Conservation (phyloP, 164 flowering plant genomes). For the Aristolochia contorta region DNA sequence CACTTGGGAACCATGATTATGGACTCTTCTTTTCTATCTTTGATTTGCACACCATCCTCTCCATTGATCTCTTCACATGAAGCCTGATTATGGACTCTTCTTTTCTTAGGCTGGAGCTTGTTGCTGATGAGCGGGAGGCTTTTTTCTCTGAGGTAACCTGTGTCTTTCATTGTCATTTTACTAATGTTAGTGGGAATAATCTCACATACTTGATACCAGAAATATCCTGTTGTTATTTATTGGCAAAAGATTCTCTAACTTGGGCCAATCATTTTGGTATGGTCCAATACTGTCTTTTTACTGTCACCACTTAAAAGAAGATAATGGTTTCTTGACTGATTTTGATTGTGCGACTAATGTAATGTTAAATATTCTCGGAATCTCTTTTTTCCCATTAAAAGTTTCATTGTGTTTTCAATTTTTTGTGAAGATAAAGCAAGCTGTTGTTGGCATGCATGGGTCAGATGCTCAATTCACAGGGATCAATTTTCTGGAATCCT, state of each 20-base stretch:
- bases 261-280: too few relatives aligned
- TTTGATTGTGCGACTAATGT: background rate
- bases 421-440: slow-evolving; percentile 55
- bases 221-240: too few relatives aligned
- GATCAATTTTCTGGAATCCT: slow-evolving; percentile 70
- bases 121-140: slow-evolving; percentile 57
- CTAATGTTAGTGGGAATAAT: background rate
- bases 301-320: too few relatives aligned
- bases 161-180: background rate
- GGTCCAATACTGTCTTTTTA: too few relatives aligned
- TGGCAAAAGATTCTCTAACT: too few relatives aligned
- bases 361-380: background rate
- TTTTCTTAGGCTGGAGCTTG: slow-evolving; percentile 90
- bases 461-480: slow-evolving; percentile 69
- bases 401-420: slow-evolving; percentile 3
- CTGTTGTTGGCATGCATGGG: slow-evolving; percentile 65
- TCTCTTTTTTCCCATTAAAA: background rate
- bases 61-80: too few relatives aligned
- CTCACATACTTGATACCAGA: too few relatives aligned
- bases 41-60: too few relatives aligned
- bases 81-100: too few relatives aligned
- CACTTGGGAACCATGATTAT: too few relatives aligned
- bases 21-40: too few relatives aligned
- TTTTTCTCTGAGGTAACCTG: slow-evolving; percentile 58
- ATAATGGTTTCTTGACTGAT: too few relatives aligned